phyloP scores from a whole-genome alignment of 129 eudicot species.

The Artemisia annua region DNA sequence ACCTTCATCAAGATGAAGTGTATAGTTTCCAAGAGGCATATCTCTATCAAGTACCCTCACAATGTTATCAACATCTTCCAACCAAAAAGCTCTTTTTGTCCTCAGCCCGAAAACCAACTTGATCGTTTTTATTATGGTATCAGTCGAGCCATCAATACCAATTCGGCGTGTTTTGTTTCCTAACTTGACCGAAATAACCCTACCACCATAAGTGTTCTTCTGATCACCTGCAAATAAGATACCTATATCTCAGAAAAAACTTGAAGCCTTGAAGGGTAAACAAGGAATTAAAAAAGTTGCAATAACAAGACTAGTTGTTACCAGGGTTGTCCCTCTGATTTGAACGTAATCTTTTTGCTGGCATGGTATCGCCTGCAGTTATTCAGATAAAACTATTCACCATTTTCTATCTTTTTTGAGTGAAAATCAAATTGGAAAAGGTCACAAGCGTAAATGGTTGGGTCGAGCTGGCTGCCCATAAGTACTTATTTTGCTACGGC shows the following conservation, averaged over 20 bases:
- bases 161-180: constrained; percentile 80
- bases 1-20: constrained; percentile 95
- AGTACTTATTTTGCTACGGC: no score
- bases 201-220: constrained; percentile 66
- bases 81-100: constrained; percentile 87
- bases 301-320: constrained; percentile 50
- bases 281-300: background rate
- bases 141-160: constrained; percentile 82
- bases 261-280: constrained; percentile 11
- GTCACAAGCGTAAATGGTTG: background rate
- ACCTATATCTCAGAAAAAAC: background rate
- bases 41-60: constrained; percentile 83
- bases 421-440: background rate
- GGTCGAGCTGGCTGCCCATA: no score
- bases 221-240: constrained; percentile 59
- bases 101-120: constrained; percentile 80
- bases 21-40: constrained; percentile 89
- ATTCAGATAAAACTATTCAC: constrained; percentile 17
- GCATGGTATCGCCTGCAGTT: constrained; percentile 74
- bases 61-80: constrained; percentile 85
- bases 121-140: constrained; percentile 80
- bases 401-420: constrained; percentile 4
- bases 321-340: constrained; percentile 87
- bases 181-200: constrained; percentile 77
- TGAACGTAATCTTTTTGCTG: constrained; percentile 74